Conservation (phyloP, 352 stramenopile species). For the Phytophthora brassicae region DNA sequence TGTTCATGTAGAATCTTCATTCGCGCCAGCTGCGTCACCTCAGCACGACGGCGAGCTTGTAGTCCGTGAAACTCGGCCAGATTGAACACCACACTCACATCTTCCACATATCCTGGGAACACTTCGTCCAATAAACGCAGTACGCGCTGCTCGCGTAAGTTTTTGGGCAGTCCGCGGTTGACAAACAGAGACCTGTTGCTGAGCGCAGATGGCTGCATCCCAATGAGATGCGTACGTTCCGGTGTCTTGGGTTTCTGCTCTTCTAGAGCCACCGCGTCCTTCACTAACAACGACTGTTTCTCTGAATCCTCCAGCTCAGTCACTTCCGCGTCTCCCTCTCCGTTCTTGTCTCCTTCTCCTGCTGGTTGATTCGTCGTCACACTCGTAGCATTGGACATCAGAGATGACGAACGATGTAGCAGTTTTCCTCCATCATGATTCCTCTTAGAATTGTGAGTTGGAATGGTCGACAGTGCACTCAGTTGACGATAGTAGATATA, state of each 20-base stretch:
- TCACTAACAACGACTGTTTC: conserved; percentile 19
- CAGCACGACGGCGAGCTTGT: conserved; percentile 47
- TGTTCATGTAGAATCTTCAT: conserved; percentile 57
- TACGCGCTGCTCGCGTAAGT: conserved; percentile 72
- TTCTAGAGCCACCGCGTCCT: conserved; percentile 20
- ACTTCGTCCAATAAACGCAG: conserved; percentile 80
- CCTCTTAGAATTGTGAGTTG: conserved; percentile 24
- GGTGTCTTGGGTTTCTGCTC: conserved; percentile 17
- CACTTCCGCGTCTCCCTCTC: conserved; percentile 5
- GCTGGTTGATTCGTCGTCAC: conserved; percentile 15
- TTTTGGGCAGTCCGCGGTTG: conserved; percentile 74
- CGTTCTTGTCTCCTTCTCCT: conserved; percentile 19
- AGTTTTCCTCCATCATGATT: conserved; percentile 7
- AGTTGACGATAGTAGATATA: conserved; percentile 69
- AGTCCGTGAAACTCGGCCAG: conserved; percentile 71
- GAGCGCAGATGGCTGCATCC: conserved; percentile 79
- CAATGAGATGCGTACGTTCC: conserved; percentile 59
- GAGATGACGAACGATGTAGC: conserved; percentile 25
- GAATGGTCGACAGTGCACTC: conserved; percentile 65
- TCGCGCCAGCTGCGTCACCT: conserved; percentile 61
- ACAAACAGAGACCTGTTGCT: conserved; percentile 80
- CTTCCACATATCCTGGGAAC: conserved; percentile 79
- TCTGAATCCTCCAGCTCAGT: conserved; percentile 20
- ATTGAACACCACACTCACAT: conserved; percentile 83
- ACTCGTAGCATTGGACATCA: conserved; percentile 31